Percentiles rank a stretch among this genome's conserved stretches.
These are phyloP conservation scores for Articulospora tetracladia DNA, from an alignment of 495 filamentous ascomycete species.

Conservation along the genomic window DNA sequence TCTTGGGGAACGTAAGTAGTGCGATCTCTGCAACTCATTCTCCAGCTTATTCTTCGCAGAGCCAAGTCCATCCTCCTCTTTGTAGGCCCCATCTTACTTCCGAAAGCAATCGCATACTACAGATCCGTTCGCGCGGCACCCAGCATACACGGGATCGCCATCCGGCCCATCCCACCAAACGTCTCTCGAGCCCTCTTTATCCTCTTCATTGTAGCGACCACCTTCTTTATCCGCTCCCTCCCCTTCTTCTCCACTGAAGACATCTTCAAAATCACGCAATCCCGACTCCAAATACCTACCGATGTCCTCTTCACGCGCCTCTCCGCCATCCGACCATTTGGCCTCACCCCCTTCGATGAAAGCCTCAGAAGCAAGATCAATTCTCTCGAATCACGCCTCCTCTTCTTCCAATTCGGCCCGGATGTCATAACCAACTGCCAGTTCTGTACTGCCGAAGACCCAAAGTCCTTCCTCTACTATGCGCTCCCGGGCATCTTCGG, in stretches of 20 bases:
- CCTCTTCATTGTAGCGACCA: constrained; percentile 51
- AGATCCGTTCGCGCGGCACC: constrained; percentile 51
- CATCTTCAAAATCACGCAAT: constrained; percentile 73
- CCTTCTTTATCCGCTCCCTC: constrained; percentile 60
- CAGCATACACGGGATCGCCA: constrained; percentile 42
- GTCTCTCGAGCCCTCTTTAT: constrained; percentile 53
- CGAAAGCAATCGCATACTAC: constrained; percentile 68
- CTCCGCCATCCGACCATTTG: constrained; percentile 46
- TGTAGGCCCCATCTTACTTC: constrained; percentile 81
- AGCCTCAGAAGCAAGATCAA: constrained; percentile 62
- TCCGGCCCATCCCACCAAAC: constrained; percentile 54
- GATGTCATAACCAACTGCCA: constrained; percentile 65
- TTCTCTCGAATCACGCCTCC: constrained; percentile 65
- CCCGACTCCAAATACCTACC: constrained; percentile 76
- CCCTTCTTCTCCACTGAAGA: constrained; percentile 73
- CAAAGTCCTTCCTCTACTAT: constrained; percentile 73
- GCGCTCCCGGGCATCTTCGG: constrained; percentile 67
- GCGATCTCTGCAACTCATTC: not conserved
- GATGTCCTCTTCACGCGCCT: constrained; percentile 86
- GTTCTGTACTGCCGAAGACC: constrained; percentile 76
- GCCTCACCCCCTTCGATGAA: constrained; percentile 58
- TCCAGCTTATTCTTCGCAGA: constrained; percentile 33
- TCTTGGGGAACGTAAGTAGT: constrained; percentile 29
- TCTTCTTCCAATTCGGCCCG: constrained; percentile 82
- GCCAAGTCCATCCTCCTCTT: constrained; percentile 77